A percentile compares a stretch with the other conserved stretches of the same genome.
These are phyloP conservation scores for Bruguiera hainesii DNA, from an alignment of 441 rosid genomes.

Conservation along the genomic window DNA sequence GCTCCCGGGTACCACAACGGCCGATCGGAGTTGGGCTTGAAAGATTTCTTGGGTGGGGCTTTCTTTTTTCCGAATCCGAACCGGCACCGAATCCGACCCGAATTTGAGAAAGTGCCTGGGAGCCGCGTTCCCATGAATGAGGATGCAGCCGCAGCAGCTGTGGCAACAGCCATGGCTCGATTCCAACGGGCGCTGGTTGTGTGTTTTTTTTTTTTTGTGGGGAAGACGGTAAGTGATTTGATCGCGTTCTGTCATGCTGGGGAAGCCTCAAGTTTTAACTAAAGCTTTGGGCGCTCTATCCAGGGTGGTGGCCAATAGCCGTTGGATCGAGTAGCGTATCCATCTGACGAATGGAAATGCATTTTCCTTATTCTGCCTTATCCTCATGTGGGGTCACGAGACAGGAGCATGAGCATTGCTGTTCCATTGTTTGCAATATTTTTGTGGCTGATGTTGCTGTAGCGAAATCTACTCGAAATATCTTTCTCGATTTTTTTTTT, in stretches of 20 bases:
- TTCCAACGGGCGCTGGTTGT: conserved; percentile 2
- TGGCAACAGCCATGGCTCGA: conserved; percentile 44
- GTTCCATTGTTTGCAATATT: neutral
- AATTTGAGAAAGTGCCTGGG: conserved; percentile 39
- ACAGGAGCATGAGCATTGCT: conserved; percentile 3
- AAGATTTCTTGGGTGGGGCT: conserved; percentile 38
- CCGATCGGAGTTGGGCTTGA: conserved; percentile 47
- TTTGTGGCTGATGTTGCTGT: conserved; percentile 18
- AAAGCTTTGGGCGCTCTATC: conserved; percentile 31
- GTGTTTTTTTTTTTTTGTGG: neutral
- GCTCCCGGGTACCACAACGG: conserved; percentile 94
- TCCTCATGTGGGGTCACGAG: conserved; percentile 40
- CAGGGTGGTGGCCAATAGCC: conserved; percentile 16
- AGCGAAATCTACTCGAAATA: conserved; percentile 14
- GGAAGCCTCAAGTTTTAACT: conserved; percentile 15
- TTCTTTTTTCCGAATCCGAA: conserved; percentile 70
- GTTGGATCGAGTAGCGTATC: conserved; percentile 66
- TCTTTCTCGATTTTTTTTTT: neutral
- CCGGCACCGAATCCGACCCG: conserved; percentile 63
- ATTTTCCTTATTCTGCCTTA: conserved; percentile 61
- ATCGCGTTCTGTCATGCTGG: neutral
- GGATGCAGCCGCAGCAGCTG: conserved; percentile 64
- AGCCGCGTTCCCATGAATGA: conserved; percentile 76
- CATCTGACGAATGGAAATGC: conserved; percentile 53
- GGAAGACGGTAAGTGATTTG: neutral